phyloP scores from a whole-genome alignment of 2,329 filamentous ascomycete genomes.

The Alternaria sp. region DNA sequence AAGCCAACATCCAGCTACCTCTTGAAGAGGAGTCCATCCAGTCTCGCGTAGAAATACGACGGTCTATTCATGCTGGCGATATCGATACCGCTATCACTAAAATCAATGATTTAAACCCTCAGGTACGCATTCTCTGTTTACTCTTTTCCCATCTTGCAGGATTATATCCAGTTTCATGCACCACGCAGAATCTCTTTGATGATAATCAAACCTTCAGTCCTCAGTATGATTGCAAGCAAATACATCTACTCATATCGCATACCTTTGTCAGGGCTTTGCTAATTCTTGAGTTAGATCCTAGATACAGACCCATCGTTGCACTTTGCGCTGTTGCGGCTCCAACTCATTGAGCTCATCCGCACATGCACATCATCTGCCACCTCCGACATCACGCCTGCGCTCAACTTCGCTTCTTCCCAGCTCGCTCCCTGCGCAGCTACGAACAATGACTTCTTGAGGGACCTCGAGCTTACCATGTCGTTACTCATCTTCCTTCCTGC shows the following conservation, averaged over 20 bases:
- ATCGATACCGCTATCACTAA: conserved; percentile 85
- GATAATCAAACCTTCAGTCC: conserved; percentile 84
- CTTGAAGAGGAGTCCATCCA: conserved; percentile 77
- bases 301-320: conserved; percentile 84
- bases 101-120: conserved; percentile 87
- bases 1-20: conserved; percentile 84
- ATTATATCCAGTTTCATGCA: conserved; percentile 99
- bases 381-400: conserved; percentile 78
- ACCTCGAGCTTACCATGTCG: conserved; percentile 91
- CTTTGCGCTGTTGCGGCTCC: conserved; percentile 87
- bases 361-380: conserved; percentile 70
- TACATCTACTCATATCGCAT: conserved; percentile 16
- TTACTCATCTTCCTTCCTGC: conserved; percentile 82
- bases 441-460: conserved; percentile 80
- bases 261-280: conserved; percentile 30
- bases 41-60: conserved; percentile 81
- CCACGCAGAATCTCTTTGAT: conserved; percentile 98
- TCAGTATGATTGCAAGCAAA: conserved; percentile 73
- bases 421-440: conserved; percentile 86
- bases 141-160: conserved; percentile 66
- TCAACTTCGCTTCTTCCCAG: conserved; percentile 87
- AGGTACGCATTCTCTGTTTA: conserved; percentile 68
- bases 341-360: conserved; percentile 92
- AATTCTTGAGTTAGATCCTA: conserved; percentile 70
- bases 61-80: conserved; percentile 83